Evolutionary conservation across 2,329 filamentous ascomycete genomes (phyloP).

Genomic region (Ilyonectria robusta): DNA sequence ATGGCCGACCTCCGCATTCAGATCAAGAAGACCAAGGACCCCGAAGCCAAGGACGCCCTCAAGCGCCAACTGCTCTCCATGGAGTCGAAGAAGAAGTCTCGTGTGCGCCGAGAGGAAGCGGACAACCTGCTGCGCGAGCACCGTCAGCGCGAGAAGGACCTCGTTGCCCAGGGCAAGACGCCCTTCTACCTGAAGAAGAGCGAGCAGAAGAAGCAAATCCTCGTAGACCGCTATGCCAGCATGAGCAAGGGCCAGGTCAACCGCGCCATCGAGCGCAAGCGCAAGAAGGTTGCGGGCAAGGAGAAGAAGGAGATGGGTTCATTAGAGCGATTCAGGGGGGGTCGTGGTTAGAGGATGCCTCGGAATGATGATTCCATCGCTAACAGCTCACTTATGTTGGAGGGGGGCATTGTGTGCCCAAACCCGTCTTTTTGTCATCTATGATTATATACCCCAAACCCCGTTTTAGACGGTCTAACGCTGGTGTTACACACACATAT

Average conservation of each 20-base stretch:
- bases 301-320: constrained; percentile 82
- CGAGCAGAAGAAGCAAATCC: constrained; percentile 89
- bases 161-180: constrained; percentile 88
- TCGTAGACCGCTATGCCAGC: constrained; percentile 83
- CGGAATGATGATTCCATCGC: background rate
- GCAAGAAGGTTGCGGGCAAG: constrained; percentile 90
- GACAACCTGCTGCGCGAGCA: constrained; percentile 81
- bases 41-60: constrained; percentile 75
- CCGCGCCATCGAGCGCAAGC: constrained; percentile 85
- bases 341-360: constrained; percentile 26
- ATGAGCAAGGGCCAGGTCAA: constrained; percentile 91
- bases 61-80: constrained; percentile 83
- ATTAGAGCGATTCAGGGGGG: constrained; percentile 50
- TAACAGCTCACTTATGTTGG: background rate
- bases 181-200: constrained; percentile 95
- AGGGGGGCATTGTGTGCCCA: constrained; percentile 4
- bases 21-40: constrained; percentile 76
- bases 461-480: constrained; percentile 23
- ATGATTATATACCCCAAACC: constrained; percentile 25
- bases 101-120: constrained; percentile 78
- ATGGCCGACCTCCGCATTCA: constrained; percentile 80
- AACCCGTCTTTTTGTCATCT: constrained; percentile 24
- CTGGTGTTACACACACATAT: constrained; percentile 21
- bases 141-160: constrained; percentile 84
- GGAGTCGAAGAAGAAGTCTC: constrained; percentile 82